Percentiles rank a stretch among this genome's conserved stretches.
Conservation (phyloP, 495 filamentous ascomycete species). For the Astrothelium macrocarpum region DNA sequence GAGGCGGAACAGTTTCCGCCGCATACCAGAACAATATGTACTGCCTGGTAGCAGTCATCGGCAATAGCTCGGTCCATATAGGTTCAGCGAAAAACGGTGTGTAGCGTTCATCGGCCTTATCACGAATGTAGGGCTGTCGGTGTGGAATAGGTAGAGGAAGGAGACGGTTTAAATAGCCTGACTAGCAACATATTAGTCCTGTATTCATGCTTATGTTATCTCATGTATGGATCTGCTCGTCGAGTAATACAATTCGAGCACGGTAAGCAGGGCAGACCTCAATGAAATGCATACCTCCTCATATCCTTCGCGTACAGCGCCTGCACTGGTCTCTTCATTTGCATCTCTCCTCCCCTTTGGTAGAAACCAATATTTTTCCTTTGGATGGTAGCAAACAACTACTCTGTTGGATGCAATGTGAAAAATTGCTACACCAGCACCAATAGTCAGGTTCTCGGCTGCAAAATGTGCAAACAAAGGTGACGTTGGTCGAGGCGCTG, state of each 20-base stretch:
- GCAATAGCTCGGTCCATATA: constrained; percentile 36
- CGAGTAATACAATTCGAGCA: not conserved
- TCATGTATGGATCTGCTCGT: too few relatives aligned
- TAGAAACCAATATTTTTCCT: constrained; percentile 37
- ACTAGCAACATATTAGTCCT: constrained; percentile 18
- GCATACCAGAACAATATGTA: constrained; percentile 44
- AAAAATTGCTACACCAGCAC: constrained; percentile 41
- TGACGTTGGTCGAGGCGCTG: constrained; percentile 5
- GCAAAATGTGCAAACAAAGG: constrained; percentile 23
- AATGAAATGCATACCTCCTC: constrained; percentile 39
- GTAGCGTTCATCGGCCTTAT: constrained; percentile 10
- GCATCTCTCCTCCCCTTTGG: constrained; percentile 40
- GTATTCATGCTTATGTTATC: too few relatives aligned
- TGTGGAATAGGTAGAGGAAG: constrained; percentile 37
- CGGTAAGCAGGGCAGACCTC: not conserved
- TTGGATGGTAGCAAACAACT: constrained; percentile 35
- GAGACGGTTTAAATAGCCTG: constrained; percentile 40
- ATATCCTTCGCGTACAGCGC: constrained; percentile 40
- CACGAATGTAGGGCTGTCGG: constrained; percentile 30
- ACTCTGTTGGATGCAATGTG: constrained; percentile 36
- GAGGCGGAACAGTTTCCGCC: constrained; percentile 40
- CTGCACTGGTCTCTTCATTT: constrained; percentile 30
- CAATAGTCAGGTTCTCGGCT: constrained; percentile 24
- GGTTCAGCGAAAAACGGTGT: constrained; percentile 32
- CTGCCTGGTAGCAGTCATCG: constrained; percentile 25